A percentile compares a stretch with the other conserved stretches of the same genome.
Conservation (phyloP, 2,329 filamentous ascomycete genomes). For the Diaporthe longicolla region DNA sequence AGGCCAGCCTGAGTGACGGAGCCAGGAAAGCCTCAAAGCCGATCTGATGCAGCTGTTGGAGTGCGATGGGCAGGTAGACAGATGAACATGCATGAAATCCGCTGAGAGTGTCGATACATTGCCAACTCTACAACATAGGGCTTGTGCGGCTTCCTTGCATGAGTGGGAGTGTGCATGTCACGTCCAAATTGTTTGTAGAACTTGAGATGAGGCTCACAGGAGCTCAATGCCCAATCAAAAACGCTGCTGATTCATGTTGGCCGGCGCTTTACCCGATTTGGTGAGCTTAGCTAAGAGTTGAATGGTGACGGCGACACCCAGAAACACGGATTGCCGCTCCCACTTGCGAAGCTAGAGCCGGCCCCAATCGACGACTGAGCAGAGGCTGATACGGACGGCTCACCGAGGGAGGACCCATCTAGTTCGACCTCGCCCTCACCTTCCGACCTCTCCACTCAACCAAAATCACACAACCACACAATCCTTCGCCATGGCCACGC, state of each 20-base stretch:
- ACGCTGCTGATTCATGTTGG: conserved; percentile 28
- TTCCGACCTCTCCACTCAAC: conserved; percentile 47
- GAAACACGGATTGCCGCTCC: conserved; percentile 24
- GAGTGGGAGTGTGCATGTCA: neutral
- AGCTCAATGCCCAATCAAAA: conserved; percentile 29
- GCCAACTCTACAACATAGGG: too few species aligned
- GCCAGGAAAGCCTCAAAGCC: too few species aligned
- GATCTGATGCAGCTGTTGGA: neutral
- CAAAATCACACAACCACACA: conserved; percentile 50
- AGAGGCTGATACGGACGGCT: conserved; percentile 46
- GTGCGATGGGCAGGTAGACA: neutral
- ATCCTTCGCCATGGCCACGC: conserved; percentile 71
- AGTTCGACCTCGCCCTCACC: conserved; percentile 40
- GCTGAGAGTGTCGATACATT: too few species aligned
- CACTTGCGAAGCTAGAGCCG: conserved; percentile 38
- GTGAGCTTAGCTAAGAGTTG: conserved; percentile 35
- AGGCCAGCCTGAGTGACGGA: neutral
- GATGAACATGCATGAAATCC: neutral
- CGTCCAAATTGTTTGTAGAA: too few species aligned
- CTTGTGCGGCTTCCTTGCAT: too few species aligned
- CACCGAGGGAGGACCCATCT: conserved; percentile 44
- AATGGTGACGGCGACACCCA: conserved; percentile 39
- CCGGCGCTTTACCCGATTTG: conserved; percentile 28
- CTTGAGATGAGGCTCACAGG: neutral
- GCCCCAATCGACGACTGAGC: conserved; percentile 51